A percentile compares a stretch with the other conserved stretches of the same genome.
Conservation (phyloP, 495 filamentous ascomycete species). For the Penicillium ochrochloron region DNA sequence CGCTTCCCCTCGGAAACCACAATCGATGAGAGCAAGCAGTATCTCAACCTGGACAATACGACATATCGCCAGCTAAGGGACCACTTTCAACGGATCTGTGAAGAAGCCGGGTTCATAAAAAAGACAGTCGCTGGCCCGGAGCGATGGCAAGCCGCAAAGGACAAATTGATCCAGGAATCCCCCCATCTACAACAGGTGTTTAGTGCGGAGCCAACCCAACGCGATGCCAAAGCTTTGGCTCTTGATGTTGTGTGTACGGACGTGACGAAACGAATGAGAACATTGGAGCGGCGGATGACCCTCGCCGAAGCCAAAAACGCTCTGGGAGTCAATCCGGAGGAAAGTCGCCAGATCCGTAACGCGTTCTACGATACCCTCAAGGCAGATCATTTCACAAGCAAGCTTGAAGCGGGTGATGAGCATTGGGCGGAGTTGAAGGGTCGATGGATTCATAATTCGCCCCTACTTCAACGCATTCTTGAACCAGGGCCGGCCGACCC, state of each 20-base stretch:
- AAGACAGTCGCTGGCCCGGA: slow-evolving; percentile 76
- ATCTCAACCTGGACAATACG: slow-evolving; percentile 64
- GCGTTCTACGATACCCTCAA: slow-evolving; percentile 70
- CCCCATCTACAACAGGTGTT: slow-evolving; percentile 71
- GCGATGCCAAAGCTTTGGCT: slow-evolving; percentile 63
- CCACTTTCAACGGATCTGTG: slow-evolving; percentile 71
- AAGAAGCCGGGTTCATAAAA: slow-evolving; percentile 66
- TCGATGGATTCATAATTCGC: slow-evolving; percentile 65
- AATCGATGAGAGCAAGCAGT: slow-evolving; percentile 75
- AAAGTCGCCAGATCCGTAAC: slow-evolving; percentile 67
- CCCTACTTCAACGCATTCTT: slow-evolving; percentile 61
- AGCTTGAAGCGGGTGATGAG: slow-evolving; percentile 69
- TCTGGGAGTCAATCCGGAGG: slow-evolving; percentile 72
- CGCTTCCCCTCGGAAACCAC: slow-evolving; percentile 83
- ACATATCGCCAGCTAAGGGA: slow-evolving; percentile 66
- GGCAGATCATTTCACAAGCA: slow-evolving; percentile 73
- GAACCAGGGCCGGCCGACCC: slow-evolving; percentile 59
- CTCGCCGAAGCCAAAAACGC: slow-evolving; percentile 74
- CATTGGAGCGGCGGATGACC: slow-evolving; percentile 62
- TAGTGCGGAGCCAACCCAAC: slow-evolving; percentile 50
- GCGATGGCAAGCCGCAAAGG: slow-evolving; percentile 73
- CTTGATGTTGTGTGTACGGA: slow-evolving; percentile 81
- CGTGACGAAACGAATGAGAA: slow-evolving; percentile 79
- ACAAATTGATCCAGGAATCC: slow-evolving; percentile 67
- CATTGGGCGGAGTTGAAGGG: slow-evolving; percentile 73